Conservation (phyloP, 2,329 filamentous ascomycete genomes). For the Scedosporium aurantiacum region DNA sequence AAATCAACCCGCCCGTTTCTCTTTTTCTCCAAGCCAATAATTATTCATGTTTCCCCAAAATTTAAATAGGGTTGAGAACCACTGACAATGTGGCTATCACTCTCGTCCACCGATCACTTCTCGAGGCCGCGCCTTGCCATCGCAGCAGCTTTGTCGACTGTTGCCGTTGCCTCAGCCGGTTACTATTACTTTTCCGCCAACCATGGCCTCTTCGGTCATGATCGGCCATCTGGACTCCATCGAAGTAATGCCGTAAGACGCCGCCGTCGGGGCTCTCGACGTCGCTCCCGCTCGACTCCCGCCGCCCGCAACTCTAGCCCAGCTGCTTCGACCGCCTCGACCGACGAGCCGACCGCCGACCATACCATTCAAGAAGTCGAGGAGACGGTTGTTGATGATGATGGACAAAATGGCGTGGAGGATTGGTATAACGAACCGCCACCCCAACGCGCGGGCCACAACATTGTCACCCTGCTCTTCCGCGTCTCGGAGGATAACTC, state of each 20-base stretch:
- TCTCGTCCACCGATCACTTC: constrained; percentile 40
- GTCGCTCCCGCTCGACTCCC: constrained; percentile 9
- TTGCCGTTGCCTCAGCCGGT: constrained; percentile 44
- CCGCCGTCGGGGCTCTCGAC: constrained; percentile 23
- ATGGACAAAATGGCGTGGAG: constrained; percentile 23
- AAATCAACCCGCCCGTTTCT: neutral
- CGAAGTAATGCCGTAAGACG: constrained; percentile 59
- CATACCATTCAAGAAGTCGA: constrained; percentile 29
- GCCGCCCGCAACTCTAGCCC: constrained; percentile 12
- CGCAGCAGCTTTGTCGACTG: constrained; percentile 37
- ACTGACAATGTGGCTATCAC: constrained; percentile 33
- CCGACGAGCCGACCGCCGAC: constrained; percentile 29
- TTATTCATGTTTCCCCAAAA: constrained; percentile 12
- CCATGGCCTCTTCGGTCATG: constrained; percentile 12
- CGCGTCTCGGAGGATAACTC: constrained; percentile 91
- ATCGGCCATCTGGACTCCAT: constrained; percentile 30
- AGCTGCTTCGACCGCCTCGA: constrained; percentile 27
- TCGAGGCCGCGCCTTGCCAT: constrained; percentile 45
- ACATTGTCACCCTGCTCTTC: constrained; percentile 76
- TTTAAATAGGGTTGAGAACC: constrained; percentile 20
- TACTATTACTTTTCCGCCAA: constrained; percentile 41
- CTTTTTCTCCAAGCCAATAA: neutral
- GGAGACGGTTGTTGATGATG: constrained; percentile 24
- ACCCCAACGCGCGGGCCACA: constrained; percentile 53
- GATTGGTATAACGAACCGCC: constrained; percentile 43